A percentile compares a stretch with the other conserved stretches of the same genome.
These are phyloP conservation scores for Aspergillus tanneri DNA, from an alignment of 2,329 filamentous ascomycete species.

Conservation along the genomic window DNA sequence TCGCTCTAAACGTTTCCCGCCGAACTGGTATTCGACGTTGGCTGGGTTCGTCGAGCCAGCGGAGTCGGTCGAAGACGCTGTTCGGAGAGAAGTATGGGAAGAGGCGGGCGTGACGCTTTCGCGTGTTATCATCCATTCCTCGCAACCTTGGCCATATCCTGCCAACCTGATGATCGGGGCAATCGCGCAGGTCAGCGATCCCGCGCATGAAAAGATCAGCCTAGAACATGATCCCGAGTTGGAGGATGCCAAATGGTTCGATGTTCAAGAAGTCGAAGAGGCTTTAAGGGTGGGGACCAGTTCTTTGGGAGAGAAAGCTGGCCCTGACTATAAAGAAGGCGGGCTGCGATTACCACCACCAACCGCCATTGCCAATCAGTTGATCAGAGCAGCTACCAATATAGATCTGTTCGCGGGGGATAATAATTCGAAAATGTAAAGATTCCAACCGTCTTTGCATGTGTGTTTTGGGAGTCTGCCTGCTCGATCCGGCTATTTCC, in stretches of 20 bases:
- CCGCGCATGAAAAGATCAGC: slow-evolving; percentile 75
- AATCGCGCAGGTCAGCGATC: slow-evolving; percentile 75
- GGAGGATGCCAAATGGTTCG: slow-evolving; percentile 85
- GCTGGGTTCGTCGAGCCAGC: slow-evolving; percentile 84
- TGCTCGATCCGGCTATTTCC: neutral
- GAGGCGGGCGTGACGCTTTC: slow-evolving; percentile 76
- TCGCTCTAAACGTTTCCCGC: slow-evolving; percentile 78
- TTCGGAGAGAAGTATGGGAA: slow-evolving; percentile 81
- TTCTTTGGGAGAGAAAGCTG: slow-evolving; percentile 63
- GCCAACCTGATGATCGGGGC: slow-evolving; percentile 84
- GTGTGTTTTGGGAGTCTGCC: neutral
- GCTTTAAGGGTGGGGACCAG: slow-evolving; percentile 69
- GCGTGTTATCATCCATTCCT: slow-evolving; percentile 76
- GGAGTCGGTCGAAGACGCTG: slow-evolving; percentile 81
- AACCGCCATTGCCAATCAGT: slow-evolving; percentile 88
- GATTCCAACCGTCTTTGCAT: neutral
- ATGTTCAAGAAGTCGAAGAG: slow-evolving; percentile 73
- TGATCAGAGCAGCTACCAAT: slow-evolving; percentile 75
- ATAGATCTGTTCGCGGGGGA: slow-evolving; percentile 64
- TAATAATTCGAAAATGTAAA: slow-evolving; percentile 53
- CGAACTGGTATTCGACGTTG: slow-evolving; percentile 83
- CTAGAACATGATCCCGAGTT: slow-evolving; percentile 88
- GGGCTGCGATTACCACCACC: slow-evolving; percentile 75
- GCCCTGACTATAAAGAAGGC: slow-evolving; percentile 70
- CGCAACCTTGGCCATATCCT: slow-evolving; percentile 85